Conservation (phyloP, 1,139 yeast genomes). For the Scheffersomyces insectosa region DNA sequence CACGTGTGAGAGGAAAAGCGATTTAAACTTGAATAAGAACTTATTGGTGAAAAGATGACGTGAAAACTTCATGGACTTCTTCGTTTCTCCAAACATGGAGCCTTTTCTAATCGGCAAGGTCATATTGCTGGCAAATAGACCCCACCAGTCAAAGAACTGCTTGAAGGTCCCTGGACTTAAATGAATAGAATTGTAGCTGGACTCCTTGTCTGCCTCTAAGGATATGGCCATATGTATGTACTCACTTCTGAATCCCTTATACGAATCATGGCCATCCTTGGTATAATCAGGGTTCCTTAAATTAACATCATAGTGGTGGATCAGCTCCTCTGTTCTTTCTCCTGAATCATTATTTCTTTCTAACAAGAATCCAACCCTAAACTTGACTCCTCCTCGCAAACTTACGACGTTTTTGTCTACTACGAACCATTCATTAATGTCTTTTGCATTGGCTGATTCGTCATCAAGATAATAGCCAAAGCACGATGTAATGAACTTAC, state of each 20-base stretch:
- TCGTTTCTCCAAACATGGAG: conserved; percentile 37
- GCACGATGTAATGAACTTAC: conserved; percentile 46
- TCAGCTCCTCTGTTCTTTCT: conserved; percentile 51
- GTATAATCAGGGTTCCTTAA: conserved; percentile 66
- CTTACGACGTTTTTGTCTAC: conserved; percentile 57
- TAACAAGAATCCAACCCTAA: conserved; percentile 59
- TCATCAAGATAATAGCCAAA: conserved; percentile 45
- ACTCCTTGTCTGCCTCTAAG: conserved; percentile 50
- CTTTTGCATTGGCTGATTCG: conserved; percentile 7
- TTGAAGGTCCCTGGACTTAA: conserved; percentile 40
- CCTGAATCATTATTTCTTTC: conserved; percentile 44
- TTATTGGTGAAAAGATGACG: conserved; percentile 44
- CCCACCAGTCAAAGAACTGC: conserved; percentile 50
- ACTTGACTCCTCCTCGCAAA: conserved; percentile 60
- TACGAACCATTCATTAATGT: conserved; percentile 15
- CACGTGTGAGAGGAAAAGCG: conserved; percentile 43
- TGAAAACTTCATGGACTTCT: conserved; percentile 40
- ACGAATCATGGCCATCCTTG: conserved; percentile 65
- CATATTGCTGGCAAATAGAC: conserved; percentile 43
- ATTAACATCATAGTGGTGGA: conserved; percentile 71
- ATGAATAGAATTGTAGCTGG: conserved; percentile 45
- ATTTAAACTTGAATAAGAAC: conserved; percentile 39
- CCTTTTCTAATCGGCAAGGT: conserved; percentile 45
- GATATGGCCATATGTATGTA: conserved; percentile 78
- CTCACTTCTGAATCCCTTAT: conserved; percentile 73